phyloP scores from a whole-genome alignment of 345 rosid genomes.

The Heritiera littoralis region DNA sequence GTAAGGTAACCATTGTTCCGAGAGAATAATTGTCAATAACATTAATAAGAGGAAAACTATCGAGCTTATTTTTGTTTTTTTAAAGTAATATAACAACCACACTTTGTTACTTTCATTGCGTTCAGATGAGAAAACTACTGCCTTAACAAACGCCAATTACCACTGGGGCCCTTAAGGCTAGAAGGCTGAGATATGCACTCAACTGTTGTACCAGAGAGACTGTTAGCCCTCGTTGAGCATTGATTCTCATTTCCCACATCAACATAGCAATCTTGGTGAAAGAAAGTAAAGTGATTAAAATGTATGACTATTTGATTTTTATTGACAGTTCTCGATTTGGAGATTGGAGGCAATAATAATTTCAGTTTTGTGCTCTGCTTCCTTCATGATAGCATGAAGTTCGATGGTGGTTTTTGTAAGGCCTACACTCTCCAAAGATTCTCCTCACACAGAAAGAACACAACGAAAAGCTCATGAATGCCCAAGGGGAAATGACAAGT shows the following conservation, averaged over 20 bases:
- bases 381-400: neutral
- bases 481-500: conserved; percentile 5
- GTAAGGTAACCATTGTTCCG: no score
- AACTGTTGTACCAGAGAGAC: neutral
- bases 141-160: neutral
- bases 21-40: no score
- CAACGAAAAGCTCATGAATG: neutral
- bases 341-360: neutral
- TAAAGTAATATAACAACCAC: no score
- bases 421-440: conserved; percentile 12
- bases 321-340: neutral
- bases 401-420: neutral
- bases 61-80: no score
- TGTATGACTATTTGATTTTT: neutral
- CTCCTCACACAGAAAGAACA: conserved; percentile 13
- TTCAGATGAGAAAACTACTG: neutral
- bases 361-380: neutral
- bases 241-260: neutral
- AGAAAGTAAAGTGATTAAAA: neutral
- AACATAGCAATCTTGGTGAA: neutral
- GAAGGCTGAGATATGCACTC: neutral
- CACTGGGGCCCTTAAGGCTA: neutral
- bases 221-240: neutral
- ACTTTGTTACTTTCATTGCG: no score
- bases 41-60: no score